These are phyloP conservation scores for Microdochium bolleyi DNA, from an alignment of 2,329 filamentous ascomycete genomes.

Conservation along the genomic window DNA sequence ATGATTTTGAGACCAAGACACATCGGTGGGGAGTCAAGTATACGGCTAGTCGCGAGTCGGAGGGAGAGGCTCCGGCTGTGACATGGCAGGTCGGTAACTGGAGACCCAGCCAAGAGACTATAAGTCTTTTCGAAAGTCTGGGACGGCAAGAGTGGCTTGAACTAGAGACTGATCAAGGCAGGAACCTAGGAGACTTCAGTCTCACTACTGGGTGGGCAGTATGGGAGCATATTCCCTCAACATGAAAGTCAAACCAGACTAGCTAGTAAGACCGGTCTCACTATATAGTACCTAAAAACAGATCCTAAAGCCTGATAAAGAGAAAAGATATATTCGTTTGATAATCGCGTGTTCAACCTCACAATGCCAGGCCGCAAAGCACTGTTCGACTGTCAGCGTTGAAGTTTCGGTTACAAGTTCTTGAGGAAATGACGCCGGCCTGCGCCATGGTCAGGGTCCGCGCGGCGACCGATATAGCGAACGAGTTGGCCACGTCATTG, in stretches of 20 bases:
- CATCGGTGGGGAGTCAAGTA: slow-evolving; percentile 13
- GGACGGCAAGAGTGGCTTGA: slow-evolving; percentile 12
- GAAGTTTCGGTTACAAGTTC: too few relatives aligned
- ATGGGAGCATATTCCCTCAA: not conserved
- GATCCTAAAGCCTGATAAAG: too few relatives aligned
- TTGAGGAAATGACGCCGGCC: too few relatives aligned
- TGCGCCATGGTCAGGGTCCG: too few relatives aligned
- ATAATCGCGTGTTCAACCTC: too few relatives aligned
- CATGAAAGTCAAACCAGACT: not conserved
- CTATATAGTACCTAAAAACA: too few relatives aligned
- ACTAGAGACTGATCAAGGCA: slow-evolving; percentile 6
- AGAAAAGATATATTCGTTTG: too few relatives aligned
- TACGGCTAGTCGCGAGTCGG: slow-evolving; percentile 5
- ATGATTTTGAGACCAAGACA: not conserved
- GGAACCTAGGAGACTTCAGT: not conserved
- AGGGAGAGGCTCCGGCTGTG: slow-evolving; percentile 6
- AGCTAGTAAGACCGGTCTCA: too few relatives aligned
- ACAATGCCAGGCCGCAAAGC: too few relatives aligned
- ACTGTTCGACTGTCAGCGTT: too few relatives aligned
- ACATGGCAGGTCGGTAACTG: slow-evolving; percentile 15
- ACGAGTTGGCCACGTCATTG: too few relatives aligned
- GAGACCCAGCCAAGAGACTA: slow-evolving; percentile 11
- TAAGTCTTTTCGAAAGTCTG: slow-evolving; percentile 10
- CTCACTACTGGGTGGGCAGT: not conserved
- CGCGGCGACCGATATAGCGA: too few relatives aligned